phyloP scores from a whole-genome alignment of 352 stramenopile species.

The Pythium brachiatum region DNA sequence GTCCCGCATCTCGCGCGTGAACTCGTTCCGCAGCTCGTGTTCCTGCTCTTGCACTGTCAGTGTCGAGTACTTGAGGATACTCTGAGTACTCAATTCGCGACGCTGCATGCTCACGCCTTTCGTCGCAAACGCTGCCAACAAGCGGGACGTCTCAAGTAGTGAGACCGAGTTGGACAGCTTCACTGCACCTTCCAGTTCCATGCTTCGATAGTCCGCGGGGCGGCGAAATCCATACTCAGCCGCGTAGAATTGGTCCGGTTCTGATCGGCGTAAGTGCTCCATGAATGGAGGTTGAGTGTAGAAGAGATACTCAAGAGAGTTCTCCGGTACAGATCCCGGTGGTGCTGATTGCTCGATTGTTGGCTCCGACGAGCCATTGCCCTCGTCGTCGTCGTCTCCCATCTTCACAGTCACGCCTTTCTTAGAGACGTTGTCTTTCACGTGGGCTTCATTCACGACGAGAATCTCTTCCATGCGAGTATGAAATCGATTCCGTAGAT shows the following conservation, averaged over 20 bases:
- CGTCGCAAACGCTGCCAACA: constrained; percentile 26
- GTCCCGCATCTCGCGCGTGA: constrained; percentile 41
- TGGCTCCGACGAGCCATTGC: neutral
- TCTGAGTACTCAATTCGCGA: constrained; percentile 18
- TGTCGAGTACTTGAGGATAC: constrained; percentile 19
- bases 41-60: constrained; percentile 26
- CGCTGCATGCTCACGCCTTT: constrained; percentile 26
- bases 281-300: constrained; percentile 55
- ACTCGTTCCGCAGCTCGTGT: constrained; percentile 11
- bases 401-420: constrained; percentile 59
- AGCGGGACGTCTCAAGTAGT: constrained; percentile 42
- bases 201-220: constrained; percentile 40
- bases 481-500: constrained; percentile 86
- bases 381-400: constrained; percentile 34
- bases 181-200: constrained; percentile 56
- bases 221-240: constrained; percentile 71
- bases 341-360: constrained; percentile 12
- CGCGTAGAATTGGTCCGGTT: constrained; percentile 56
- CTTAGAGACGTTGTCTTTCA: constrained; percentile 83
- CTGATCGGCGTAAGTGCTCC: constrained; percentile 34
- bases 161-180: constrained; percentile 77
- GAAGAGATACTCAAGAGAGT: constrained; percentile 81
- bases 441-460: constrained; percentile 45
- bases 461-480: constrained; percentile 75
- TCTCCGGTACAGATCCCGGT: constrained; percentile 42